A percentile compares a stretch with the other conserved stretches of the same genome.
Conservation (phyloP, 2,329 filamentous ascomycete species). For the Raffaelea deltoideospora region DNA sequence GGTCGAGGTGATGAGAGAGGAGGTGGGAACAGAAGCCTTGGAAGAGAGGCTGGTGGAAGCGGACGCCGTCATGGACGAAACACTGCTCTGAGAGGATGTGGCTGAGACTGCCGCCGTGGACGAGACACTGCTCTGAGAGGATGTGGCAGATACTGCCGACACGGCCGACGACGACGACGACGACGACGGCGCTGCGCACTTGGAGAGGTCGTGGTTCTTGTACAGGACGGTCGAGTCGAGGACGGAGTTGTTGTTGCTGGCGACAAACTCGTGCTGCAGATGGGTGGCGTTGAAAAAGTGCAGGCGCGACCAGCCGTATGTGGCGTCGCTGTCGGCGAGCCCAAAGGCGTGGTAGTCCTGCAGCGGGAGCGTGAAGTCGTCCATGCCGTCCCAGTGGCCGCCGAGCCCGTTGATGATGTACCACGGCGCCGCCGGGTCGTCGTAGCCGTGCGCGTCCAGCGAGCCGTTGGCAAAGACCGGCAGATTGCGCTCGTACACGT, state of each 20-base stretch:
- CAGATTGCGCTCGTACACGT: constrained; percentile 13
- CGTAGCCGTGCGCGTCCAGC: constrained; percentile 6
- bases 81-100: too few relatives aligned
- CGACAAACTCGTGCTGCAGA: constrained; percentile 21
- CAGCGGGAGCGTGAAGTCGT: constrained; percentile 4
- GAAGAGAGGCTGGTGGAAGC: too few relatives aligned
- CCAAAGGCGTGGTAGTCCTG: constrained; percentile 12
- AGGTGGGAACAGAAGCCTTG: too few relatives aligned
- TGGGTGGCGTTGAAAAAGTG: constrained; percentile 25
- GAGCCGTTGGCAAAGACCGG: constrained; percentile 5
- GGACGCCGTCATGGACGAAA: too few relatives aligned
- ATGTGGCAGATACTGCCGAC: too few relatives aligned
- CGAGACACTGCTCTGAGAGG: too few relatives aligned
- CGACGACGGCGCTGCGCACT: too few relatives aligned
- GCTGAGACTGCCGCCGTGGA: too few relatives aligned
- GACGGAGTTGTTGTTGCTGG: constrained; percentile 15
- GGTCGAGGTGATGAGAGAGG: constrained; percentile 2
- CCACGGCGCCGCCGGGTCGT: constrained; percentile 6
- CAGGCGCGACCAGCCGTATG: constrained; percentile 21
- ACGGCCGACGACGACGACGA: too few relatives aligned
- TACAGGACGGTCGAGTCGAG: constrained; percentile 17
- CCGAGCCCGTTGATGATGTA: constrained; percentile 16
- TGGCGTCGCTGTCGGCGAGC: constrained; percentile 15
- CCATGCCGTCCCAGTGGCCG: constrained; percentile 13
- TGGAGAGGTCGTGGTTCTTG: constrained; percentile 6